These are phyloP conservation scores for carrot (Daucus carota) DNA, from an alignment of 129 eudicot species.

Conservation along the genomic window DNA sequence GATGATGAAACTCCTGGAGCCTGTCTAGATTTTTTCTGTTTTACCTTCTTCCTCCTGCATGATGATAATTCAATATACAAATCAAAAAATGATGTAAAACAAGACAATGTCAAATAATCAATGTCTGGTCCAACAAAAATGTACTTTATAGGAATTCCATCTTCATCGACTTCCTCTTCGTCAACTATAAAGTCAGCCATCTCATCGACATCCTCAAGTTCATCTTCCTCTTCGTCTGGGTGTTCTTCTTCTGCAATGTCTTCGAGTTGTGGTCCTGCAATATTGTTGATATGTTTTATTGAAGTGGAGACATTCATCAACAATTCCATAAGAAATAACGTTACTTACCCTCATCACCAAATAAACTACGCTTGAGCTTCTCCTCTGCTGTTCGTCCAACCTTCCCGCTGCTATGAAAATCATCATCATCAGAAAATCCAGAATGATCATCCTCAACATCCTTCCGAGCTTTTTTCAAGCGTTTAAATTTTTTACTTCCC, in stretches of 20 bases:
- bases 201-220: conserved; percentile 40
- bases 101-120: background rate
- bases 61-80: background rate
- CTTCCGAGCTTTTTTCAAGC: conserved; percentile 40
- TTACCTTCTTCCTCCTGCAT: conserved; percentile 44
- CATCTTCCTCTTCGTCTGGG: conserved; percentile 41
- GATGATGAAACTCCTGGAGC: conserved; percentile 39
- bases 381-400: conserved; percentile 33
- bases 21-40: conserved; percentile 43
- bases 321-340: background rate
- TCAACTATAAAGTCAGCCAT: conserved; percentile 73
- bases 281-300: background rate
- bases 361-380: conserved; percentile 50
- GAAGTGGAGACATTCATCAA: background rate
- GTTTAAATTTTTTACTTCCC: conserved; percentile 60
- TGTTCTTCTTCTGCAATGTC: conserved; percentile 35
- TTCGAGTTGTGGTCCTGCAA: conserved; percentile 27
- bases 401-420: conserved; percentile 23
- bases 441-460: conserved; percentile 33
- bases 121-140: background rate
- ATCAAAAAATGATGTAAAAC: background rate
- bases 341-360: conserved; percentile 78
- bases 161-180: conserved; percentile 30
- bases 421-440: conserved; percentile 31
- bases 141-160: conserved; percentile 30